Evolutionary conservation across 2,329 filamentous ascomycete species (phyloP).

Genomic region (Colletotrichum somersetense): DNA sequence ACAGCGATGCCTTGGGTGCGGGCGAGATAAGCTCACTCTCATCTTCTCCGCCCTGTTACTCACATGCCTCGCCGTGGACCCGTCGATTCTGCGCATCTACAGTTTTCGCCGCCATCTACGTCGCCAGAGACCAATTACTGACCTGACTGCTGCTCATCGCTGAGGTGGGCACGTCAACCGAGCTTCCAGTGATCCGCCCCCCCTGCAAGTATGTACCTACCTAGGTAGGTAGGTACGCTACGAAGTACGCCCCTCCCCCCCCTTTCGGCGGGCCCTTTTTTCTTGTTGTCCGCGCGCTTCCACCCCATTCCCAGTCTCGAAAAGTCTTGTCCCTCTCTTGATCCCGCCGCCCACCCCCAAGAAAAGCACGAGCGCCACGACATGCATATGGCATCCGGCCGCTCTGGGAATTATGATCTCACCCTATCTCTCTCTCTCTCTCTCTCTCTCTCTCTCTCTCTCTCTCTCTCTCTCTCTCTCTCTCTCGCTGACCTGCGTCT

Average conservation of each 20-base stretch:
- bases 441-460: too few species aligned
- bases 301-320: conserved; percentile 18
- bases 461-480: background rate
- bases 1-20: background rate
- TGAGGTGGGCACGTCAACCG: conserved; percentile 23
- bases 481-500: background rate
- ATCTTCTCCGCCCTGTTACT: background rate
- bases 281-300: background rate
- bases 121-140: background rate
- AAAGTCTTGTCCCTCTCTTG: conserved; percentile 35
- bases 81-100: background rate
- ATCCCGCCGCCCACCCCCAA: conserved; percentile 18
- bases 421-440: too few species aligned
- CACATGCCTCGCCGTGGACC: conserved; percentile 1
- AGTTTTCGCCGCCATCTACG: background rate
- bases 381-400: conserved; percentile 5
- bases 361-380: conserved; percentile 19
- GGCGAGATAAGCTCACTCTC: background rate
- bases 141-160: conserved; percentile 4
- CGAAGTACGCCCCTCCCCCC: conserved; percentile 20
- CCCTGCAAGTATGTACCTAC: conserved; percentile 2
- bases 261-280: conserved; percentile 28
- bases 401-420: background rate
- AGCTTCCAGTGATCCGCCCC: conserved; percentile 27
- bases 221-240: background rate